Evolutionary conservation across 345 rosid genomes (phyloP), one percentile per base, ranked within the genome.

Genomic region (Stellera chamaejasme): DNA sequence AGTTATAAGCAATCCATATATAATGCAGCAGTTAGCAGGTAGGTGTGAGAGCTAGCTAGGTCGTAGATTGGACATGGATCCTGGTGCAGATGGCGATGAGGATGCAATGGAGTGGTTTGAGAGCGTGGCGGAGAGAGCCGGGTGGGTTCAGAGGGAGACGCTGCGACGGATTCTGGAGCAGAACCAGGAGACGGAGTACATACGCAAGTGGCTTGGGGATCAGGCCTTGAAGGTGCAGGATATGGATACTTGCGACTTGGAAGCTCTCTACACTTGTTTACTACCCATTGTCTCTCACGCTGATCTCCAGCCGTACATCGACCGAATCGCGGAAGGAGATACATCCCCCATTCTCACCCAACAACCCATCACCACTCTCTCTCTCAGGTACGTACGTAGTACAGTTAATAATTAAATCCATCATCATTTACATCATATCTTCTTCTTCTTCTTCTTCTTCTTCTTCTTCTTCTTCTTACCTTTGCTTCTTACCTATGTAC

Each of bases 251-350:
- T 43, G 62, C 61, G 81, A 73, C 65, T 63, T 88, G 69, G 95
- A 92, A 73, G 72, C 79, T 59, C 78, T 86, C 42, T 92, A 70
- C 73, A 78, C 79, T 43, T 77, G 82, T 62, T 54, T 66, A 61
- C 93, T 88, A 7, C 98, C 98, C 59, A 72, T 88, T 48, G 93
- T 67, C 39, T 85, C 95, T 55, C 96, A 92, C 77, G 78, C 81
- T 62, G 96, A 85, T 63, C 76, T 92, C 46, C 93, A 85, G 77
- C 90, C 95, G 52, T 82, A 73, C 45, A 80, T 92, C 57, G 82
- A 67, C 55, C 81, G 96, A 66, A 79, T 92, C 69, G 95, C 93
- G 12, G 93, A 82, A 50, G 98, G 98, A 45, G 96, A 92, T 55
- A 69, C 78, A 0, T 45, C 87, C 65, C 83, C 90, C 45, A 36